phyloP scores from a whole-genome alignment of 2,329 filamentous ascomycete genomes.

The Sporothrix inflata region DNA sequence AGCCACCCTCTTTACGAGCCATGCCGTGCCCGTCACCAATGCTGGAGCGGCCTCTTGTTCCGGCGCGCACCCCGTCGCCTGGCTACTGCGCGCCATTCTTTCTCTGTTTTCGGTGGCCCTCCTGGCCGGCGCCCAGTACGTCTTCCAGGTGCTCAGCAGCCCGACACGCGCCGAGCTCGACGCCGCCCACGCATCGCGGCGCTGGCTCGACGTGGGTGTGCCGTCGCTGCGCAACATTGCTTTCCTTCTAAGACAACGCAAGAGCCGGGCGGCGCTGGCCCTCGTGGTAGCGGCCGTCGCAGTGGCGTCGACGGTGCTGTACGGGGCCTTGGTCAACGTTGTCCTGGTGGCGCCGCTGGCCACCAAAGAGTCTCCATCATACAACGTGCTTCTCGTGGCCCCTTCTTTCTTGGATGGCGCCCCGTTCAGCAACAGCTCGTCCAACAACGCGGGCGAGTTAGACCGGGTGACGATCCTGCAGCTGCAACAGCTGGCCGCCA shows the following conservation, averaged over 20 bases:
- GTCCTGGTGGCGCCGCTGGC: neutral
- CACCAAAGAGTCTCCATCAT: conserved; percentile 26
- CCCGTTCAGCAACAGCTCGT: conserved; percentile 43
- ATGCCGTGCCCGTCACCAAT: conserved; percentile 39
- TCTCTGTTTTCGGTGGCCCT: conserved; percentile 50
- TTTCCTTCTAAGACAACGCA: conserved; percentile 48
- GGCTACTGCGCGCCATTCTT: conserved; percentile 50
- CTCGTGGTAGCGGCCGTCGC: neutral
- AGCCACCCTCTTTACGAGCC: conserved; percentile 31
- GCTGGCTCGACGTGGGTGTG: conserved; percentile 59
- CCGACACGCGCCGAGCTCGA: conserved; percentile 55
- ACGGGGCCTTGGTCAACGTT: conserved; percentile 36
- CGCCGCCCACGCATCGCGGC: conserved; percentile 49
- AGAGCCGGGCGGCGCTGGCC: conserved; percentile 41
- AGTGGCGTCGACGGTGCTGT: conserved; percentile 22
- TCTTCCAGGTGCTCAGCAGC: conserved; percentile 58
- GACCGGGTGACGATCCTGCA: conserved; percentile 41
- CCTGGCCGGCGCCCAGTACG: conserved; percentile 56
- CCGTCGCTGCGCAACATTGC: conserved; percentile 55
- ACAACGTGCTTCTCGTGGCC: conserved; percentile 44
- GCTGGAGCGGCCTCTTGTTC: conserved; percentile 46
- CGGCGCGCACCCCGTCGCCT: conserved; percentile 41
- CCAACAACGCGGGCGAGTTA: conserved; percentile 43
- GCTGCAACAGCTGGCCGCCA: conserved; percentile 43
- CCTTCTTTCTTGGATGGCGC: conserved; percentile 44